phyloP scores from a whole-genome alignment of 2,329 filamentous ascomycete genomes.

The Monilinia vaccinii-corymbosi region DNA sequence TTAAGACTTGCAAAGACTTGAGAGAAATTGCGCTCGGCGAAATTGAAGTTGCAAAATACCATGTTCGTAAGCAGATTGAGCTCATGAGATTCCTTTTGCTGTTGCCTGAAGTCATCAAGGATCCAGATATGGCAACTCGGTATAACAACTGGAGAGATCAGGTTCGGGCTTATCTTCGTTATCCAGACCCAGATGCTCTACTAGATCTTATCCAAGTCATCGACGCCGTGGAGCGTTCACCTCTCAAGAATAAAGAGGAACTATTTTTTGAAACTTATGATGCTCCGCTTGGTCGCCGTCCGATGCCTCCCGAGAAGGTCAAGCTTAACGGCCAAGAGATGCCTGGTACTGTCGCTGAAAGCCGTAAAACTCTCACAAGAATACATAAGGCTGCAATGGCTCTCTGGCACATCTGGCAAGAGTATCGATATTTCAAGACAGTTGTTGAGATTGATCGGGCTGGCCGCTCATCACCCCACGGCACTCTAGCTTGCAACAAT shows the following conservation, averaged over 20 bases:
- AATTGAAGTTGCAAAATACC: neutral
- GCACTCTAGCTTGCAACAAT: neutral
- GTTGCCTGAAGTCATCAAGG: neutral
- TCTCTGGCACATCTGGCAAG: neutral
- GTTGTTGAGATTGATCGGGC: neutral
- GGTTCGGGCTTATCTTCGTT: neutral
- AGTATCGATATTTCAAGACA: neutral
- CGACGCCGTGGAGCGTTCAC: neutral
- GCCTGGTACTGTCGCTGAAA: neutral
- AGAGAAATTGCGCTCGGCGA: neutral
- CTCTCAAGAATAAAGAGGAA: neutral
- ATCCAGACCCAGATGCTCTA: neutral
- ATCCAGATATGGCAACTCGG: neutral
- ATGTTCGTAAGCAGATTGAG: neutral
- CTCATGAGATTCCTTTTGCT: neutral
- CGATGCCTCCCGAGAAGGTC: neutral
- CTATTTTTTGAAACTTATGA: neutral
- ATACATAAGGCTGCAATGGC: neutral
- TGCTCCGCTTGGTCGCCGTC: neutral
- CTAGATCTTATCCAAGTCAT: neutral
- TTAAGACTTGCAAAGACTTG: neutral
- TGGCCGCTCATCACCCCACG: neutral
- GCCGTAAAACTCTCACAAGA: neutral
- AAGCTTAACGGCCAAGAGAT: neutral
- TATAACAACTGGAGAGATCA: neutral